Base-by-base conservation (phyloP, 2,329 filamentous ascomycete genomes). In the Fusarium udum region DNA sequence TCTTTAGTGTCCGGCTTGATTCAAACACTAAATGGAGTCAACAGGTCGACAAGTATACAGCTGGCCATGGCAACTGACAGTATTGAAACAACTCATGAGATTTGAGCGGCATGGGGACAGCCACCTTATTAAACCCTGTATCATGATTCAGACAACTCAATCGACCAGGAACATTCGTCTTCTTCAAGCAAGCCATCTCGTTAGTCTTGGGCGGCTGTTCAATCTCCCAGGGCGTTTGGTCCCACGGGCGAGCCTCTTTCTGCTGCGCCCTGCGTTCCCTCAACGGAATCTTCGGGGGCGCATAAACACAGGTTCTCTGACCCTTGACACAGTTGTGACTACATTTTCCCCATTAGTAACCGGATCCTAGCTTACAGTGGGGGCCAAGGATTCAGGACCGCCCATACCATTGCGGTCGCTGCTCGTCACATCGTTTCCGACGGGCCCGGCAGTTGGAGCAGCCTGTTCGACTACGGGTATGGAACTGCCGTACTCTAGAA, bases 21-120 rank as follows among this genome's bases (percentile, higher is more conserved):
- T 48, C 36, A n/a, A 69, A 52, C 10, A 69, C 64, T 69, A 15
- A 11, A 5, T 4, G 5, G 7, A 5, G 46, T 67, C 15, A 67
- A 40, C 15, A 22, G 2, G 4, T 11, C 12, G 6, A 7, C 4
- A 7, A 9, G 6, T 3, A 28, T 11, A 31, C 26, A 31, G 4
- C 4, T 22, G 8, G 7, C 4, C 14, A 14, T 12, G 2, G 14
- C 6, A 6, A n/a, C 67, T 42, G 16, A 69, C 67, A 28, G 34
- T 69, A 69, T 46, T 69, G 64, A 4, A 69, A 69, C 13, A 69
- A 43, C 11, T 69, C 67, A 6, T 69, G 65, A 12, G 67, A 69
- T 37, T 18, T 64, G 2, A 69, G 36, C 6, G 67, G 67, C 67
- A 69, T 69, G 4, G 48, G 31, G 7, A 63, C 45, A n/a, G 45